Evolutionary conservation across 1,139 yeast genomes (phyloP), one percentile per base, ranked within the genome.

Genomic region (Casaregolazyma suthepensis): DNA sequence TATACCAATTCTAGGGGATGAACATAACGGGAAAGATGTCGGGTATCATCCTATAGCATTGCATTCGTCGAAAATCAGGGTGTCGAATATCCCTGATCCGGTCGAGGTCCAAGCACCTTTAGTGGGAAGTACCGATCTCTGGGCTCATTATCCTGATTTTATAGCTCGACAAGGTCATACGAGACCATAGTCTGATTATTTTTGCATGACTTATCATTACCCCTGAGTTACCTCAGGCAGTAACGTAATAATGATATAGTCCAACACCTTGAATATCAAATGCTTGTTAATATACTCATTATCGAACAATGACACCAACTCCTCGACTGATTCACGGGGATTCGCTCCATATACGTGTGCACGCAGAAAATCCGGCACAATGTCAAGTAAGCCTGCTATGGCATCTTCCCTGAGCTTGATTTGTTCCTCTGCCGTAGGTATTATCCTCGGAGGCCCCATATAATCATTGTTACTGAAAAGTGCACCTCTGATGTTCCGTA

Each of bases 221-320:
- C 20, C 38, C 31, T n/a, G 37, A 29, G 31, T 12, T 40, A 70
- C 55, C 55, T 77, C 81, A 0, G 81, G 80, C 13, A 75, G 65
- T 5, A 76, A 19, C 22, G 65, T 59, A 4, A 66, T 52, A 13
- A 76, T 57, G 1, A 75, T 10, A 44, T 72, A 61, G 57, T 78
- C 81, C 29, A 76, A 19, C 1, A 77, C 18, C 35, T 62, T 65
- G 61, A 71, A 71, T 2, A 75, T 57, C 51, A 78, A 60, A 51
- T 73, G 71, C 61, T 74, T 73, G 64, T 78, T 78, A 18, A 77
- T 64, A 18, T 62, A 56, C 52, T 68, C 68, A 56, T 71, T 64
- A 40, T 66, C 68, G 51, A 77, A 71, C 17, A 67, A 56, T 17
- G 69, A 67, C 45, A 78, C 60, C 18, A 76, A 29, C 45, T 58